Evolutionary conservation across 345 rosid species (phyloP).

Genomic region (Salix brachista): DNA sequence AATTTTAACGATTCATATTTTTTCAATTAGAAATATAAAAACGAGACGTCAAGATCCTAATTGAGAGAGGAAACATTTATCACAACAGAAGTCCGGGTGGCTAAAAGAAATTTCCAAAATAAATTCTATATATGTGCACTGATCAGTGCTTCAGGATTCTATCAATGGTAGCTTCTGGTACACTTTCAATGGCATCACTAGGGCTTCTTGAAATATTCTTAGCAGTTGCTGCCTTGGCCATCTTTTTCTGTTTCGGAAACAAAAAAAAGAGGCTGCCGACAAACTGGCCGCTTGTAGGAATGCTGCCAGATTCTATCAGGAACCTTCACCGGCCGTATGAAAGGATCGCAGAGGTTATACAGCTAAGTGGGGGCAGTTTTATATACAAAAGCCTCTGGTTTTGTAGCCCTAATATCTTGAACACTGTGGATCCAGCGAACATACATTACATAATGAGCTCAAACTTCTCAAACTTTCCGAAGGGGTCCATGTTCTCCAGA

Average conservation of each 20-base stretch:
- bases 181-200: constrained; percentile 4
- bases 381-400: constrained; percentile 5
- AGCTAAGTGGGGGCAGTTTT: neutral
- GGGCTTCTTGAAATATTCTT: constrained; percentile 6
- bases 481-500: constrained; percentile 9
- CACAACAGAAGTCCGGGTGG: too few relatives aligned
- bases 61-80: too few relatives aligned
- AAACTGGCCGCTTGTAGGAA: constrained; percentile 18
- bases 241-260: neutral
- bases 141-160: too few relatives aligned
- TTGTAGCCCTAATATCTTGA: neutral
- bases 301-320: constrained; percentile 12
- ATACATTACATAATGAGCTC: constrained; percentile 12
- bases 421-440: constrained; percentile 14
- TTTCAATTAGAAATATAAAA: too few relatives aligned
- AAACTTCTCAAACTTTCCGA: constrained; percentile 19
- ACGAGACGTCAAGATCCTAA: too few relatives aligned
- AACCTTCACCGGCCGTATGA: constrained; percentile 18
- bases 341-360: neutral
- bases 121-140: too few relatives aligned
- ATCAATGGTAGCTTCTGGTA: too few relatives aligned
- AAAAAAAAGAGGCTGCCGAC: neutral
- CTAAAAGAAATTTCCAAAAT: too few relatives aligned
- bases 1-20: too few relatives aligned
- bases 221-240: neutral